Conservation (phyloP, 2,329 filamentous ascomycete species). For the Colletotrichum musicola region DNA sequence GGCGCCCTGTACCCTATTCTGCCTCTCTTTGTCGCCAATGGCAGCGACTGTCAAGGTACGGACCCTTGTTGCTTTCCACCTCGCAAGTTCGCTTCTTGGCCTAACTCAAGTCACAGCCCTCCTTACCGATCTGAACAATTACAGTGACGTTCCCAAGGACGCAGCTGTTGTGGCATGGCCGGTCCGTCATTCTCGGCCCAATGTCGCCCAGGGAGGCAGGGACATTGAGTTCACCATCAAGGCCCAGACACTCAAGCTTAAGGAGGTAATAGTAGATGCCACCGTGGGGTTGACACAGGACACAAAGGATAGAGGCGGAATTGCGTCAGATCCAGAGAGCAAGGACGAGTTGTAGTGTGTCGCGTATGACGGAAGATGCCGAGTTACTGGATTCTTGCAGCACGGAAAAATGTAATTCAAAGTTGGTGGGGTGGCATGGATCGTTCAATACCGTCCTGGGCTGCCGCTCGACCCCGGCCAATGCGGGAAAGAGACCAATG, state of each 20-base stretch:
- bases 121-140: conserved; percentile 46
- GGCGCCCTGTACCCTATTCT: conserved; percentile 58
- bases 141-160: conserved; percentile 44
- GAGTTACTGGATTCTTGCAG: no score
- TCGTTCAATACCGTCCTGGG: no score
- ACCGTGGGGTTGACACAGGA: not conserved
- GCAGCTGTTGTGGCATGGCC: conserved; percentile 48
- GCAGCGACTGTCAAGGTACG: conserved; percentile 52
- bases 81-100: not conserved
- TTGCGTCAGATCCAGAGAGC: conserved; percentile 2
- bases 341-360: conserved; percentile 24
- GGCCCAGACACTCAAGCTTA: conserved; percentile 45
- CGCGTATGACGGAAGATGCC: not conserved
- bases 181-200: conserved; percentile 45
- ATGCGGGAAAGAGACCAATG: no score
- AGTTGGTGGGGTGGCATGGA: no score
- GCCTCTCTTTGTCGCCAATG: conserved; percentile 56
- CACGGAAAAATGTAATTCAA: no score
- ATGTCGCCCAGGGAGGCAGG: conserved; percentile 42
- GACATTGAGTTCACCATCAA: conserved; percentile 48
- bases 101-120: conserved; percentile 14
- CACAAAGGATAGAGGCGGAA: not conserved
- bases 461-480: no score
- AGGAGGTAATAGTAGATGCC: not conserved
- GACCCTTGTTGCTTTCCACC: no score